Conservation (phyloP, 768 basidiomycete species). For the Phanerochaete sordida region DNA sequence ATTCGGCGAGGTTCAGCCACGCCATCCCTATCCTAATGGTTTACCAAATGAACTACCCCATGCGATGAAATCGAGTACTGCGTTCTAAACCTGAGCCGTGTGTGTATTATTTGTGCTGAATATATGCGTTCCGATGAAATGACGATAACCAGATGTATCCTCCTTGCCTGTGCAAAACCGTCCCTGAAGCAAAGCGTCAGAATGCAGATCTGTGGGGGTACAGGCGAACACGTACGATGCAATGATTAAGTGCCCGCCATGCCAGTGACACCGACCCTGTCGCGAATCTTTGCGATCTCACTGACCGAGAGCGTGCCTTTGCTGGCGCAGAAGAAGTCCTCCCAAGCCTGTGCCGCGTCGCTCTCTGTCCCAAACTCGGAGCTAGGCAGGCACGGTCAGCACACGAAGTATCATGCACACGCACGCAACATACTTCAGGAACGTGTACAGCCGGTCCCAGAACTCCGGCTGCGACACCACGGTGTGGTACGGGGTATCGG, state of each 20-base stretch:
- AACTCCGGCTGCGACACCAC: slow-evolving; percentile 76
- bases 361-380: slow-evolving; percentile 56
- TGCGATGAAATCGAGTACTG: not conserved
- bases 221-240: not conserved
- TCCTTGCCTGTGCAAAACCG: not conserved
- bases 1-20: no score
- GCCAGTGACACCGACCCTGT: slow-evolving; percentile 80
- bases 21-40: not conserved
- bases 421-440: slow-evolving; percentile 50
- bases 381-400: slow-evolving; percentile 29
- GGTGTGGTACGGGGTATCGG: slow-evolving; percentile 51
- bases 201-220: no score
- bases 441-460: slow-evolving; percentile 67
- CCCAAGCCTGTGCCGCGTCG: slow-evolving; percentile 75
- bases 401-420: slow-evolving; percentile 3
- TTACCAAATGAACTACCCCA: not conserved
- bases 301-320: slow-evolving; percentile 77
- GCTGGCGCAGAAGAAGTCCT: slow-evolving; percentile 79
- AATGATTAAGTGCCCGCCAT: slow-evolving; percentile 72
- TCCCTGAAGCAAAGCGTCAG: not conserved
- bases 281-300: slow-evolving; percentile 91
- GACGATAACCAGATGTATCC: not conserved
- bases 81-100: not conserved
- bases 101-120: not conserved
- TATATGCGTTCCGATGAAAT: not conserved